These are phyloP conservation scores for Russula sp. DNA, from an alignment of 768 basidiomycete genomes.

Conservation along the genomic window DNA sequence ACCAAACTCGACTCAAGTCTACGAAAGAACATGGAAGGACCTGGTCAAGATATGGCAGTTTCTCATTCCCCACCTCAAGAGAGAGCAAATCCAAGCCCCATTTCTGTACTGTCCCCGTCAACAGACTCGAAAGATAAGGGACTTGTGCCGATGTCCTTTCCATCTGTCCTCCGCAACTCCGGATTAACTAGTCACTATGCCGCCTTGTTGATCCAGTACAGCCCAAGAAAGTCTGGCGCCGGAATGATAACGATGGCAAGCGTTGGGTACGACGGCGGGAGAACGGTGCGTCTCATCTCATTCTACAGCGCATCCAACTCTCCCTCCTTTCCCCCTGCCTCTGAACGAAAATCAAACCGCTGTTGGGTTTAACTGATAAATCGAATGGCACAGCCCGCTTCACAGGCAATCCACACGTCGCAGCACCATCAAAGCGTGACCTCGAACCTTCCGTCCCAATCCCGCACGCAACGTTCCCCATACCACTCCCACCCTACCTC, in stretches of 20 bases:
- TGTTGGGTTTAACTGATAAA: background rate
- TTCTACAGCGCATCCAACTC: background rate
- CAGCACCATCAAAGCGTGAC: conserved; percentile 59
- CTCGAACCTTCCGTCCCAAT: conserved; percentile 45
- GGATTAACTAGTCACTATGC: conserved; percentile 53
- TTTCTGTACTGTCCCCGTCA: background rate
- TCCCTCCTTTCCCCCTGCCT: background rate
- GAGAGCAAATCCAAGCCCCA: background rate
- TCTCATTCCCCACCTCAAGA: background rate
- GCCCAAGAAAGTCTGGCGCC: conserved; percentile 44
- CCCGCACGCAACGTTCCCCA: conserved; percentile 62
- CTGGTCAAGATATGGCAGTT: background rate
- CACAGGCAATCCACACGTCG: conserved; percentile 67
- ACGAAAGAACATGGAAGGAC: background rate
- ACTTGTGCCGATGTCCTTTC: conserved; percentile 64
- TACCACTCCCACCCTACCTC: conserved; percentile 69
- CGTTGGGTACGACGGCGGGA: conserved; percentile 74
- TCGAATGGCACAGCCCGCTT: conserved; percentile 54
- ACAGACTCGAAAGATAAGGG: conserved; percentile 25
- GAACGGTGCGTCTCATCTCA: conserved; percentile 53
- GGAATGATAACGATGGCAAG: conserved; percentile 71
- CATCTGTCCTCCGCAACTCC: conserved; percentile 61
- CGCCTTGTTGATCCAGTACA: conserved; percentile 41
- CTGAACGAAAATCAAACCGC: background rate
- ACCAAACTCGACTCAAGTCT: background rate